Base-by-base conservation (phyloP, 768 basidiomycete genomes). In the Kondoa subrosea region DNA sequence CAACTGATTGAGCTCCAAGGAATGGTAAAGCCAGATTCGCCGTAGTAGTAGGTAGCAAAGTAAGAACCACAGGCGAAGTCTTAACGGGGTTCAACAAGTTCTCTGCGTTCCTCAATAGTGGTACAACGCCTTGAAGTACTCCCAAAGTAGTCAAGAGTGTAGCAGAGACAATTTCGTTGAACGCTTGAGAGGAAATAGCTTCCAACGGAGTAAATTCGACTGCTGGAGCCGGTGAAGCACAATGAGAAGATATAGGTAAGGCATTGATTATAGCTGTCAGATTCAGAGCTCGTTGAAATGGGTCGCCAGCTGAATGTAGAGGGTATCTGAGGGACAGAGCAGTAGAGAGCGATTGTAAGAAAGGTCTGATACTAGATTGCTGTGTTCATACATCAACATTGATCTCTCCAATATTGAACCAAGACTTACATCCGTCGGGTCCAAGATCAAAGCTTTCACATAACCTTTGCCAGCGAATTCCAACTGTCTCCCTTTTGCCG, bases 321-420 rank as follows among this genome's bases (percentile, higher is more conserved):
- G 90, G 90, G 78, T 89, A 92, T 61, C 84, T 83, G 70, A 88
- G 85, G 21, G 87, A 86, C 8, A 92, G 81, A 0, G 88, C 85
- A 0, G 89, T 86, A 1, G 84, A 81, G 50, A 92, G 79, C 4
- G 89, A 90, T 66, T 89, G 85, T 56, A 91, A 80, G 79, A 91
- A 91, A 58, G 84, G 80, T 0, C 84, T 81, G 62, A 89, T 81
- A 1, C 85, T 85, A 1, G 82, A 83, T 33, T 86, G 85, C 89
- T 91, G 68, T 56, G 57, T 16, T 30, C 1, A 63, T 21, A 30
- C 27, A 21, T 57, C 17, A 66, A 29, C 57, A 32, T 30, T 34
- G 16, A 17, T 15, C 2, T 15, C 56, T 50, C 40, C 16, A 57
- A 29, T 33, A 3, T 26, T 21, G n/a, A 26, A 30, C 3, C 26